phyloP scores from a whole-genome alignment of 306 rosid species.

The Herpetospermum pedunculosum region DNA sequence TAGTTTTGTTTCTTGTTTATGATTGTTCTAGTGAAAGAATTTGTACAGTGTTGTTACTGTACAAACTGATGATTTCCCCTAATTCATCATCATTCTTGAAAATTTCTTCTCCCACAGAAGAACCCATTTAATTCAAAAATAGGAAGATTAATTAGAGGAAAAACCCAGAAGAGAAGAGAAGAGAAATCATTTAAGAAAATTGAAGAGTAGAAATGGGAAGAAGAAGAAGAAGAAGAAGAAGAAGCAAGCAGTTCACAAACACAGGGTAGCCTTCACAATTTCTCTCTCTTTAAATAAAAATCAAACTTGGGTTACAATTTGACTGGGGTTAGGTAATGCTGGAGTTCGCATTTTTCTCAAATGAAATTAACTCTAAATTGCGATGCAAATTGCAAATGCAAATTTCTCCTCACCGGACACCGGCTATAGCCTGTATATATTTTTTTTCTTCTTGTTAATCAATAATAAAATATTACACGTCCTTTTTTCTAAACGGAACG shows the following conservation, averaged over 20 bases:
- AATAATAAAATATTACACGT: not conserved
- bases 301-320: conserved; percentile 9
- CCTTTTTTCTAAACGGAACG: not conserved
- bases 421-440: not conserved
- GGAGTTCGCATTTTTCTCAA: not conserved
- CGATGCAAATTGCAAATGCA: conserved; percentile 6
- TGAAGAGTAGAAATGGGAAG: not conserved
- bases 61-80: not conserved
- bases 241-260: not conserved
- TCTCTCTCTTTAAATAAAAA: conserved; percentile 15
- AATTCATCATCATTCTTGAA: conserved; percentile 1
- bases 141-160: not conserved
- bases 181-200: not conserved
- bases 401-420: conserved; percentile 4
- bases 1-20: not conserved
- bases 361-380: conserved; percentile 12
- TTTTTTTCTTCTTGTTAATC: not conserved
- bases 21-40: not conserved
- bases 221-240: not conserved
- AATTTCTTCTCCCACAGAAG: not conserved
- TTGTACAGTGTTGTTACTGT: not conserved
- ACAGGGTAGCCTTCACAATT: not conserved
- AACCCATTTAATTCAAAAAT: not conserved
- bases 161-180: not conserved
- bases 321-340: conserved; percentile 14